Conservation (phyloP, 495 filamentous ascomycete genomes). For the Podospora pseudoanserina region DNA sequence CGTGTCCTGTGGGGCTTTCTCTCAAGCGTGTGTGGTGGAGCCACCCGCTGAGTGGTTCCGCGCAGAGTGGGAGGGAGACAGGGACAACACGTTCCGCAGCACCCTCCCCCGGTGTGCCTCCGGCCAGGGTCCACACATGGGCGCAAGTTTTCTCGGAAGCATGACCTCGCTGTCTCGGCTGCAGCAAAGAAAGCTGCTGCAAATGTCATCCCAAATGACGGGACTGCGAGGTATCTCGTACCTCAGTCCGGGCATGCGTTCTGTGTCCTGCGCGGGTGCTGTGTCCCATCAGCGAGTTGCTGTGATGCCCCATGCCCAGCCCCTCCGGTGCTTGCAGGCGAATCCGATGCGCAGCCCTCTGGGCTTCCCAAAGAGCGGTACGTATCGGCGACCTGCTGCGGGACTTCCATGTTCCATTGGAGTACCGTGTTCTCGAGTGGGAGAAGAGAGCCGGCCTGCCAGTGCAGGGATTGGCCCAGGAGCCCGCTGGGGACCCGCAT, state of each 20-base stretch:
- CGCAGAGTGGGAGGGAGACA: constrained; percentile 4
- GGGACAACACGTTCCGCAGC: background rate
- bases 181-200: constrained; percentile 3
- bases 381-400: background rate
- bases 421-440: constrained; percentile 2
- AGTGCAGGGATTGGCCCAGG: constrained; percentile 10
- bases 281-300: constrained; percentile 5
- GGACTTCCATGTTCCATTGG: background rate
- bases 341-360: background rate
- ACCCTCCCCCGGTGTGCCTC: background rate
- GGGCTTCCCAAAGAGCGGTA: background rate
- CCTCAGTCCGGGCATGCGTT: background rate
- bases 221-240: constrained; percentile 2
- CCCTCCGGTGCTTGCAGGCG: background rate
- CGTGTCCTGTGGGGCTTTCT: constrained; percentile 13
- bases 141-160: constrained; percentile 14
- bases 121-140: constrained; percentile 11
- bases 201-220: constrained; percentile 17
- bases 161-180: constrained; percentile 20
- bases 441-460: background rate
- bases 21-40: constrained; percentile 1
- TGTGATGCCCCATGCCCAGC: background rate
- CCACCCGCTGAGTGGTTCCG: background rate
- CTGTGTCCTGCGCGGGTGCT: background rate
- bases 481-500: constrained; percentile 1